These are phyloP conservation scores for Penicillium brevicompactum DNA, from an alignment of 2,329 filamentous ascomycete genomes.

Conservation along the genomic window DNA sequence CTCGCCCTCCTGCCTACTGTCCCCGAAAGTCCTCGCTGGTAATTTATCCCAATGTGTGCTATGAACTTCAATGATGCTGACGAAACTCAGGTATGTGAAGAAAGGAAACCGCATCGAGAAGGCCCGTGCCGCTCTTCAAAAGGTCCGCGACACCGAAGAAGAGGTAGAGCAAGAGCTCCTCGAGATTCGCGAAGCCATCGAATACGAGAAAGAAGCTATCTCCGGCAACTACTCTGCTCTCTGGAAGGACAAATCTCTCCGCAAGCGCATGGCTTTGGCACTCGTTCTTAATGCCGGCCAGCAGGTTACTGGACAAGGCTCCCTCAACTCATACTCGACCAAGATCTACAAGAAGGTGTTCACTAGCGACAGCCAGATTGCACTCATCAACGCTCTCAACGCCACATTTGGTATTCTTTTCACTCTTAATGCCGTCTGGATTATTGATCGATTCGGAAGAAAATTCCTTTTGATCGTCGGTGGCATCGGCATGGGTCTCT, in stretches of 20 bases:
- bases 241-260: slow-evolving; percentile 69
- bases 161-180: slow-evolving; percentile 69
- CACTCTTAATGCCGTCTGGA: slow-evolving; percentile 73
- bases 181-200: slow-evolving; percentile 67
- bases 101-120: slow-evolving; percentile 61
- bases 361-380: slow-evolving; percentile 60
- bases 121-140: slow-evolving; percentile 60
- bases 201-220: slow-evolving; percentile 72
- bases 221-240: slow-evolving; percentile 64
- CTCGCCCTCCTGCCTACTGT: slow-evolving; percentile 64
- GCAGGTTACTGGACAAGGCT: slow-evolving; percentile 72
- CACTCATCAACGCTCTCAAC: slow-evolving; percentile 74
- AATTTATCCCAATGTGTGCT: slow-evolving; percentile 1
- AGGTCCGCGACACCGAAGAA: slow-evolving; percentile 64
- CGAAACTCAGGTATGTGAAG: slow-evolving; percentile 51
- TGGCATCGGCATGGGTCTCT: slow-evolving; percentile 67
- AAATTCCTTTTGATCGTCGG: slow-evolving; percentile 71
- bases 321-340: slow-evolving; percentile 72
- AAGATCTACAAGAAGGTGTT: slow-evolving; percentile 74
- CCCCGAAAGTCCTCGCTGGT: slow-evolving; percentile 69
- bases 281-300: slow-evolving; percentile 70
- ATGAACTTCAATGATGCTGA: slow-evolving; percentile 7
- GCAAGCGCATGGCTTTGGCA: slow-evolving; percentile 67
- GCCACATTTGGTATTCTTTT: slow-evolving; percentile 73
- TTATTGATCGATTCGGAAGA: slow-evolving; percentile 70